phyloP scores from a whole-genome alignment of 306 rosid genomes.

The barrel medic (Medicago truncatula) region MtrunA17r5.0-ANR NC_053042.1:40235501-40236000 shows the following conservation, averaged over 20 bases:
- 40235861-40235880: constrained; percentile 52
- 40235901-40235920: constrained; percentile 74
- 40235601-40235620: neutral
- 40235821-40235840: constrained; percentile 67
- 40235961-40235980: constrained; percentile 60
- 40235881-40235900: constrained; percentile 56
- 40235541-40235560: neutral
- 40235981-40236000: constrained; percentile 34
- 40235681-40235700: neutral
- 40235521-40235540: no score
- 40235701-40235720: neutral
- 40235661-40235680: neutral
- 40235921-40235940: constrained; percentile 66
- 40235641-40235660: neutral
- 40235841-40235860: constrained; percentile 57
- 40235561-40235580: neutral
- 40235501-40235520: no score
- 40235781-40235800: constrained; percentile 69
- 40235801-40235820: constrained; percentile 70
- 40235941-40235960: constrained; percentile 77
- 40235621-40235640: no score
- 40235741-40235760: constrained; percentile 10
- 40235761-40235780: constrained; percentile 59
- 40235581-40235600: neutral
- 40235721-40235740: constrained; percentile 1